Base-by-base conservation (phyloP, 495 filamentous ascomycete species). In the Hypoxylon crocopeplum region DNA sequence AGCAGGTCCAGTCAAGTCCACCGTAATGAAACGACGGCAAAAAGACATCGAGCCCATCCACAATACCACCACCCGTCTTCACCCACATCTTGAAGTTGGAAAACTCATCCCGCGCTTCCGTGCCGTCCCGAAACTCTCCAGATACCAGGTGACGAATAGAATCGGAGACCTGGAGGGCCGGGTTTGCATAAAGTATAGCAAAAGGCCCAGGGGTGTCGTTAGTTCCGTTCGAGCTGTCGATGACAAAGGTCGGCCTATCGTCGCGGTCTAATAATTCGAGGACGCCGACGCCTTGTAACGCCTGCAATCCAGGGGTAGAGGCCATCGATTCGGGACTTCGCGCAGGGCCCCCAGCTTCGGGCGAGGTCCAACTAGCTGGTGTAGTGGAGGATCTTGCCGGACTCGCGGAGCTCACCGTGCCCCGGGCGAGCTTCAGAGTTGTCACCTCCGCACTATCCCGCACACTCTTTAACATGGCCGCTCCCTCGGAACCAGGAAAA, bases 231-330 rank as follows among this genome's bases (percentile, higher is more conserved):
- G 68, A 75, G 7, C 88, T 71, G 54, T 91, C 87, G 12, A 89
- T 70, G 47, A 90, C 78, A 60, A 91, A 89, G 5, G 85, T 87
- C 16, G 86, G 86, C 19, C 87, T 72, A 22, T 84, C 80, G 59
- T 90, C 87, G 44, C 84, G 81, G 41, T 91, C 87, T 39, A 90
- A 66, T 19, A 89, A 69, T 71, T 90, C 88, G 16, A 83, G 60
- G 6, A 88, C 72, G 7, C 84, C 86, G 51, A 90, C 75, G 37
- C 76, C 77, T 17, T 75, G 75, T 7, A 90, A 74, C 16, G 82
- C 64, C 36, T 82, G 75, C 20, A 81, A 48, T 19, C 69, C 58
- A 7, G 79, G 72, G 2, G 70, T 48, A 32, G 64, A 69, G 2
- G 74, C 67, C 32, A 71, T 70, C 11, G 64, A 60, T 29, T 81